A percentile compares a stretch with the other conserved stretches of the same genome.
Conservation (phyloP, 2,329 filamentous ascomycete species). For the Colletotrichum orchidophilum region DNA sequence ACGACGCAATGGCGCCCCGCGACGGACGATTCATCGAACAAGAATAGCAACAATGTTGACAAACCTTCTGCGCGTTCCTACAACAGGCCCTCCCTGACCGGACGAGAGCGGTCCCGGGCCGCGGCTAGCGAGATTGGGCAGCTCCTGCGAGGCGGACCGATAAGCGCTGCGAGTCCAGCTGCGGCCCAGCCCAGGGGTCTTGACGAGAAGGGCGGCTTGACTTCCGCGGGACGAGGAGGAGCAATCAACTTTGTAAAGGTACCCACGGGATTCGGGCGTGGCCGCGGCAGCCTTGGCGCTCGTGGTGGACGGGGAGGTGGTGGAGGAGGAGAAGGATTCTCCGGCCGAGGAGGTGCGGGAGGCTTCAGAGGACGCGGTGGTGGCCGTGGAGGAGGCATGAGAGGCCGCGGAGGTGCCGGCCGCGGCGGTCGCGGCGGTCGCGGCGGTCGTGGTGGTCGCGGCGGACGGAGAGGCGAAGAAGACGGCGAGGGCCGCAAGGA, state of each 20-base stretch:
- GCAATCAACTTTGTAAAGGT: conserved; percentile 24
- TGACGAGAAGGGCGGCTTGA: conserved; percentile 42
- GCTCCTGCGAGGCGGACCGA: conserved; percentile 36
- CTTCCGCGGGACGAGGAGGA: background rate
- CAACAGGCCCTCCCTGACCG: conserved; percentile 35
- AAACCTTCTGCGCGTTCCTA: background rate
- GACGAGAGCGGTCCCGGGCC: conserved; percentile 44
- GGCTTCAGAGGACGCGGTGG: conserved; percentile 27
- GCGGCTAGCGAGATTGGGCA: conserved; percentile 47
- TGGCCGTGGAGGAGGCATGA: conserved; percentile 35
- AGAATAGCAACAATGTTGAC: conserved; percentile 13
- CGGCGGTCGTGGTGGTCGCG: conserved; percentile 29
- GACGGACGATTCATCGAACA: conserved; percentile 38
- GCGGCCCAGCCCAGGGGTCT: conserved; percentile 46
- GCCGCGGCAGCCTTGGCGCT: background rate
- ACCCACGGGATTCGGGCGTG: conserved; percentile 22
- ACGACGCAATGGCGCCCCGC: conserved; percentile 47
- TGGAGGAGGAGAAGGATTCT: background rate
- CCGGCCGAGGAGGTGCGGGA: conserved; percentile 24
- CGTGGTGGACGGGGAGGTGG: background rate
- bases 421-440: conserved; percentile 23
- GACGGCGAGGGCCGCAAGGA: conserved; percentile 33
- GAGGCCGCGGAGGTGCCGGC: conserved; percentile 33
- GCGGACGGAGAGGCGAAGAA: conserved; percentile 32
- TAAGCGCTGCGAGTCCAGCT: conserved; percentile 9